Conservation (phyloP, 352 stramenopile species). For the Discostella stelligera region DNA sequence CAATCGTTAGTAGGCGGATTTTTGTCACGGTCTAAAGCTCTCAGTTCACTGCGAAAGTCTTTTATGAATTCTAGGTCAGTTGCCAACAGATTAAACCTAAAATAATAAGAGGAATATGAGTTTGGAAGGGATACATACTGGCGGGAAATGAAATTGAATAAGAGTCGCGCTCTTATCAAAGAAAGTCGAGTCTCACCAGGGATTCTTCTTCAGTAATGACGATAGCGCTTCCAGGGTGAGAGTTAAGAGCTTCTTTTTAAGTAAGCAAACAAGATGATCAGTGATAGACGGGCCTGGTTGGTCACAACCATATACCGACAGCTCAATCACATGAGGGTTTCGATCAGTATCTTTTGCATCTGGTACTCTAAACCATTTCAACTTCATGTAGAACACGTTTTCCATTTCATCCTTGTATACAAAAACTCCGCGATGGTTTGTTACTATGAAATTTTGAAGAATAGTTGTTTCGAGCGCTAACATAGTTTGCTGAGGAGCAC, state of each 20-base stretch:
- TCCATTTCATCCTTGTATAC: conserved; percentile 77
- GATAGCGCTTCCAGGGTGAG: conserved; percentile 73
- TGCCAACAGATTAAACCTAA: conserved; percentile 52
- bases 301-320: conserved; percentile 69
- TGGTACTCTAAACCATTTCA: conserved; percentile 45
- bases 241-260: conserved; percentile 62
- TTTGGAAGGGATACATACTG: background rate
- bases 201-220: conserved; percentile 76
- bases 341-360: conserved; percentile 41
- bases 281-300: conserved; percentile 72
- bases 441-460: conserved; percentile 78
- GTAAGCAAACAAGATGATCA: conserved; percentile 62
- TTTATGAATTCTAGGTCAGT: conserved; percentile 74
- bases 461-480: conserved; percentile 62
- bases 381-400: conserved; percentile 78
- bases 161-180: background rate
- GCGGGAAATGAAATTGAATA: background rate
- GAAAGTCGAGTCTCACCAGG: conserved; percentile 14
- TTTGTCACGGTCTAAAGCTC: conserved; percentile 52
- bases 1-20: conserved; percentile 5
- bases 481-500: conserved; percentile 59
- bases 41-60: conserved; percentile 57
- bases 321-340: conserved; percentile 54
- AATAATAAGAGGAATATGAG: background rate
- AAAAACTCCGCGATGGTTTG: conserved; percentile 67